Evolutionary conservation across 345 rosid genomes (phyloP).

Genomic region (Erysimum cheiranthoides): DNA sequence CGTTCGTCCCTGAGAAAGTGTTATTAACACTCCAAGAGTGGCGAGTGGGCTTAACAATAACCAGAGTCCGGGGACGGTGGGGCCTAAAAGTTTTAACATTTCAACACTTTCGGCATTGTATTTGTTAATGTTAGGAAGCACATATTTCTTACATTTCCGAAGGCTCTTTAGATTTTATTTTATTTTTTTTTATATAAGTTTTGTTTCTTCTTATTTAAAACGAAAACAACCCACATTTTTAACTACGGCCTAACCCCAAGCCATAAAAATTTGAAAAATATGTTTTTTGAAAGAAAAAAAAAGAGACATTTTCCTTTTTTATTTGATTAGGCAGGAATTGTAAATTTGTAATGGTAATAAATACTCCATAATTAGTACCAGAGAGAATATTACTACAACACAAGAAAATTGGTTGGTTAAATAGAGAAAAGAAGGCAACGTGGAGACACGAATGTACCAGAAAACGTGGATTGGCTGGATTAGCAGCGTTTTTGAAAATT

Average conservation of each 20-base stretch:
- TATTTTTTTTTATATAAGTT: neutral
- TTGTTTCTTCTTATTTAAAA: neutral
- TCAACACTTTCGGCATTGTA: neutral
- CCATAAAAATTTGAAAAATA: neutral
- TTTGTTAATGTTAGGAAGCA: neutral
- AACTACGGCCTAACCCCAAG: neutral
- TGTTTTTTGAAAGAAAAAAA: neutral
- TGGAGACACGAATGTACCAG: constrained; percentile 41
- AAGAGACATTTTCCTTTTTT: neutral
- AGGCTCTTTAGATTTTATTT: neutral
- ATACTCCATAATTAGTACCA: neutral
- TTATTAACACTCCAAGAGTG: neutral
- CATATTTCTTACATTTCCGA: neutral
- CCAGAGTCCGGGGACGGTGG: neutral
- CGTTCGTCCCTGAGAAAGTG: neutral
- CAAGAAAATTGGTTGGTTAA: neutral
- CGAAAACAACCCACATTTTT: neutral
- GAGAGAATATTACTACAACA: neutral
- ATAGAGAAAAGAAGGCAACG: neutral
- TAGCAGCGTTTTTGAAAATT: neutral
- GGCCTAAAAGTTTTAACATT: neutral
- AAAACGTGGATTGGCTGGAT: constrained; percentile 44
- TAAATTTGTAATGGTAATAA: neutral
- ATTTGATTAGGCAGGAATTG: neutral
- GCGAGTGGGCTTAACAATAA: constrained; percentile 4